phyloP scores from a whole-genome alignment of 306 rosid species.

The Trifolium fragiferum region DNA sequence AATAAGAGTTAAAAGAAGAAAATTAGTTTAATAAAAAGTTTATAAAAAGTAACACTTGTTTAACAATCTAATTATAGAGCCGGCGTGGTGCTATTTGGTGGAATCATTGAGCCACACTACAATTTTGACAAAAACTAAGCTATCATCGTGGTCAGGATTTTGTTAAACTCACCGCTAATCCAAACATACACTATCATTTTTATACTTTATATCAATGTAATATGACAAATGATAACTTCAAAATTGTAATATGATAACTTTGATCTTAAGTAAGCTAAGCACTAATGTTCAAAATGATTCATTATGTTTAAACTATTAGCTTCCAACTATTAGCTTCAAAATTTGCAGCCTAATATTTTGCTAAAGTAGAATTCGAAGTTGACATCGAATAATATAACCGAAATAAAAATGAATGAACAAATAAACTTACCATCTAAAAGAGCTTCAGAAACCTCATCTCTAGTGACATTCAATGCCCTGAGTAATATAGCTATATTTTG shows the following conservation, averaged over 20 bases:
- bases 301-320: no score
- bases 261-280: conserved; percentile 26
- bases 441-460: conserved; percentile 94
- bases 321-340: not conserved
- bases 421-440: conserved; percentile 78
- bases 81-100: conserved; percentile 32
- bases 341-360: not conserved
- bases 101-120: not conserved
- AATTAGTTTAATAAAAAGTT: not conserved
- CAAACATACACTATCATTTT: not conserved
- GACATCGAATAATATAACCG: not conserved
- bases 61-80: conserved; percentile 26
- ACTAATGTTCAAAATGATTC: not conserved
- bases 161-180: not conserved
- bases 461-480: conserved; percentile 91
- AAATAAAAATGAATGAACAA: conserved; percentile 28
- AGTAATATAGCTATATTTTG: conserved; percentile 93
- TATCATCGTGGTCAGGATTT: not conserved
- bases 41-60: not conserved
- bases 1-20: conserved; percentile 3
- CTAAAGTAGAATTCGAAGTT: not conserved
- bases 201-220: conserved; percentile 15
- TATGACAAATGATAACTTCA: no score
- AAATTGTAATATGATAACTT: conserved; percentile 1
- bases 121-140: not conserved